Percentiles rank a stretch among this genome's conserved stretches.
Conservation (phyloP, 768 basidiomycete species). For the Pleurotus sapidus region DNA sequence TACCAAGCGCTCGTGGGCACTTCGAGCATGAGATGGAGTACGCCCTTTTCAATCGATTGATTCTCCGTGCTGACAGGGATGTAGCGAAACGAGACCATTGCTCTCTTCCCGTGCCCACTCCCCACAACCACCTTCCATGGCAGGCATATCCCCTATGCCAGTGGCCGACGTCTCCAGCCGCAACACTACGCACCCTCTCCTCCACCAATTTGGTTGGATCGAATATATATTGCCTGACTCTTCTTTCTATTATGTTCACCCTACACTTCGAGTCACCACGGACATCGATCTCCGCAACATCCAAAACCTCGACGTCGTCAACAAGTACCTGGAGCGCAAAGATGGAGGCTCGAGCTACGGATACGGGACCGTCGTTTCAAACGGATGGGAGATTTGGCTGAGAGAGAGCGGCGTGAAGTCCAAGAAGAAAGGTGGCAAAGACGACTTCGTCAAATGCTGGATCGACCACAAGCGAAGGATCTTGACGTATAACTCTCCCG, state of each 20-base stretch:
- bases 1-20: slow-evolving; percentile 1
- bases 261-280: slow-evolving; percentile 58
- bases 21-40: slow-evolving; percentile 25
- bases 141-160: slow-evolving; percentile 21
- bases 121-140: slow-evolving; percentile 12
- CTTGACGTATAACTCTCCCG: slow-evolving; percentile 45
- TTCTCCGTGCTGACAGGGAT: background rate
- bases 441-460: slow-evolving; percentile 48
- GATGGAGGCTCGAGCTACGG: slow-evolving; percentile 15
- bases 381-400: slow-evolving; percentile 63
- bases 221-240: slow-evolving; percentile 77
- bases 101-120: slow-evolving; percentile 35
- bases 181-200: slow-evolving; percentile 27
- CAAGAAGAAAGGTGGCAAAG: slow-evolving; percentile 22
- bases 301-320: slow-evolving; percentile 46
- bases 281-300: slow-evolving; percentile 64
- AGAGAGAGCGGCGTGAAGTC: slow-evolving; percentile 31
- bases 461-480: slow-evolving; percentile 62
- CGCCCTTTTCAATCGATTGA: slow-evolving; percentile 8
- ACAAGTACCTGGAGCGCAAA: slow-evolving; percentile 41
- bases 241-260: slow-evolving; percentile 67
- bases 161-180: slow-evolving; percentile 14
- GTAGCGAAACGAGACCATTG: slow-evolving; percentile 54
- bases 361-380: slow-evolving; percentile 23
- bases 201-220: slow-evolving; percentile 67